phyloP scores from a whole-genome alignment of 257 asterid genomes.

The Plantago elongata region DNA sequence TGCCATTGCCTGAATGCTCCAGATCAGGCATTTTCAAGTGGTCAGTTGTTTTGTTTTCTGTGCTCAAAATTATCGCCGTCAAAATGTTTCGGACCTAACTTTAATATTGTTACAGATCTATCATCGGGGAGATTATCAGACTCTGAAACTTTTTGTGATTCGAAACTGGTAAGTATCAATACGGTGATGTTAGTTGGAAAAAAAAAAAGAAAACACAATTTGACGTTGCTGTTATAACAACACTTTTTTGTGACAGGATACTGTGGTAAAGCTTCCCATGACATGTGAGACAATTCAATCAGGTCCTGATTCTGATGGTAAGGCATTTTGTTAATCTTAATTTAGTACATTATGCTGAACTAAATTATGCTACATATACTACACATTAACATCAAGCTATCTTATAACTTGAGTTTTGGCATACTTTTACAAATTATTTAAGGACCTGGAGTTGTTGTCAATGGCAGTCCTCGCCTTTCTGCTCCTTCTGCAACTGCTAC shows the following conservation, averaged over 20 bases:
- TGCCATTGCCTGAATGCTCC: slow-evolving; percentile 31
- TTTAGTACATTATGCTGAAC: not conserved
- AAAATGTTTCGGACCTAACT: not conserved
- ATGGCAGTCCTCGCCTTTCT: slow-evolving; percentile 29
- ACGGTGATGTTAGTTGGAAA: slow-evolving; percentile 16
- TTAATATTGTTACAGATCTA: slow-evolving; percentile 25
- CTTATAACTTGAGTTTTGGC: slow-evolving; percentile 26
- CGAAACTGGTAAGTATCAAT: slow-evolving; percentile 39
- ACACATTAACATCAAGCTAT: not conserved
- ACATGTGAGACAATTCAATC: slow-evolving; percentile 21
- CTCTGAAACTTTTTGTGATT: slow-evolving; percentile 23
- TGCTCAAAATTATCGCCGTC: slow-evolving; percentile 1
- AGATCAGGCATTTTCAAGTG: slow-evolving; percentile 33
- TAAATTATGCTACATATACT: not conserved
- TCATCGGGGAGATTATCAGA: slow-evolving; percentile 36
- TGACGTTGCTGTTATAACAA: slow-evolving; percentile 5
- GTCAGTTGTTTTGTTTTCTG: slow-evolving; percentile 32
- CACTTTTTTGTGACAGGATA: slow-evolving; percentile 29
- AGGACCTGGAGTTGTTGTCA: slow-evolving; percentile 38
- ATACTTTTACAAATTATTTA: slow-evolving; percentile 22
- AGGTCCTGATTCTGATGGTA: slow-evolving; percentile 48
- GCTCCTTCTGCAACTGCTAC: slow-evolving; percentile 27
- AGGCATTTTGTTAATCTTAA: slow-evolving; percentile 21
- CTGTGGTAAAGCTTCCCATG: slow-evolving; percentile 27
- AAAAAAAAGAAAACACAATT: slow-evolving; percentile 10